phyloP scores from a whole-genome alignment of 2,329 filamentous ascomycete genomes.

The Hypoxylon sp. region DNA sequence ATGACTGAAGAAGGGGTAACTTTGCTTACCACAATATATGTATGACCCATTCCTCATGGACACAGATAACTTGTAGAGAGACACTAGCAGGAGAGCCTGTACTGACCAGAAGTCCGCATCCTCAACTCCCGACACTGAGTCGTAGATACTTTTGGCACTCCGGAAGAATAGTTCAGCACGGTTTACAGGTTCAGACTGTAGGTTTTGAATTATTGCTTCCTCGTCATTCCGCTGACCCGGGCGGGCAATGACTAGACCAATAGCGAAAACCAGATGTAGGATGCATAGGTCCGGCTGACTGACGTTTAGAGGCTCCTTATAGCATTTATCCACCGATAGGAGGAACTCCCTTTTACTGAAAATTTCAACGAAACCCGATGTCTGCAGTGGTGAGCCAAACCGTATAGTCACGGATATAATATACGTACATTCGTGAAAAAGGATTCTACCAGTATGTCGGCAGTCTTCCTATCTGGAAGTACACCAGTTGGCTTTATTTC shows the following conservation, averaged over 20 bases:
- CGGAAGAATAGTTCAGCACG: conserved; percentile 75
- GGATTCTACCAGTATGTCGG: conserved; percentile 68
- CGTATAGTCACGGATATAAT: conserved; percentile 2
- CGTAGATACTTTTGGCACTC: conserved; percentile 68
- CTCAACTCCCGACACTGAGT: conserved; percentile 66
- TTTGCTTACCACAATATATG: conserved; percentile 68
- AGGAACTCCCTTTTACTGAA: conserved; percentile 68
- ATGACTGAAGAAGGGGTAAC: not conserved
- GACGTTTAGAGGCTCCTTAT: conserved; percentile 66
- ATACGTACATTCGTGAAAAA: conserved; percentile 72
- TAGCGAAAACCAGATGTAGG: conserved; percentile 73
- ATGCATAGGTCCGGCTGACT: conserved; percentile 69
- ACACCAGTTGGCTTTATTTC: conserved; percentile 65
- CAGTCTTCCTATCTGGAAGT: conserved; percentile 69
- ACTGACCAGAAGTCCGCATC: conserved; percentile 76
- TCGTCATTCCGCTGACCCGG: conserved; percentile 66
- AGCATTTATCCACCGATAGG: conserved; percentile 66
- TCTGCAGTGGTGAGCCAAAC: conserved; percentile 59
- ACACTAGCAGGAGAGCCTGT: conserved; percentile 74
- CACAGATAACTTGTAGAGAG: conserved; percentile 73
- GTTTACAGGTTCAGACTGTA: conserved; percentile 64
- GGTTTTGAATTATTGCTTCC: conserved; percentile 64
- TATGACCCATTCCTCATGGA: conserved; percentile 75
- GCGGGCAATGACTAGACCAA: conserved; percentile 72
- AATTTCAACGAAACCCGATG: conserved; percentile 72